Evolutionary conservation across 2,329 filamentous ascomycete species (phyloP).

Genomic region (Claviceps pazoutovae): DNA sequence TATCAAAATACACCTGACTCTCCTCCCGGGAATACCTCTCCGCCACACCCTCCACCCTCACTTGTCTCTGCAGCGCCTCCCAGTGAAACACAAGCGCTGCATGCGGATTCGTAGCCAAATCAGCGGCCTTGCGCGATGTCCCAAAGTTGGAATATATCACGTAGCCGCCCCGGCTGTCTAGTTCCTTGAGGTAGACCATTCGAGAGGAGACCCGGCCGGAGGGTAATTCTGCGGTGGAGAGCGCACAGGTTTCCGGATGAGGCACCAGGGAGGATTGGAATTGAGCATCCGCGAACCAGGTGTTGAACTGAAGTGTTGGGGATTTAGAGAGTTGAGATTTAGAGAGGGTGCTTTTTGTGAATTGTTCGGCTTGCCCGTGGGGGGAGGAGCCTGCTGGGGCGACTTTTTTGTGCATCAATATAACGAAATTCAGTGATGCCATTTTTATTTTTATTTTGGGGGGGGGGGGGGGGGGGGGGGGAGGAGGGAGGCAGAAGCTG

Average conservation of each 20-base stretch:
- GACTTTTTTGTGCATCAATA: constrained; percentile 25
- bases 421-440: too few relatives aligned
- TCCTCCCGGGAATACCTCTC: constrained; percentile 56
- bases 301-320: constrained; percentile 75
- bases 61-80: constrained; percentile 74
- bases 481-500: background rate
- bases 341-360: constrained; percentile 48
- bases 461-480: too few relatives aligned
- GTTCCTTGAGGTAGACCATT: constrained; percentile 89
- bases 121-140: constrained; percentile 54
- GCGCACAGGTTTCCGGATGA: constrained; percentile 77
- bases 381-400: constrained; percentile 47
- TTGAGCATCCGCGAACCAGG: constrained; percentile 72
- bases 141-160: constrained; percentile 91
- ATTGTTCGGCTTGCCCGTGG: constrained; percentile 59
- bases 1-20: constrained; percentile 55
- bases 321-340: constrained; percentile 43
- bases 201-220: constrained; percentile 74
- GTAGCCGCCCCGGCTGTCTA: constrained; percentile 62
- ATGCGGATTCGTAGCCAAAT: constrained; percentile 60
- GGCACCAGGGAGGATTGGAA: constrained; percentile 44
- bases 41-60: constrained; percentile 69
- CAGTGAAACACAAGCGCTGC: constrained; percentile 85
- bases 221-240: constrained; percentile 74
- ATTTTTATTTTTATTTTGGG: background rate